Conservation (phyloP, 148 eudicot genomes). For the Amaranthus cruentus region DNA sequence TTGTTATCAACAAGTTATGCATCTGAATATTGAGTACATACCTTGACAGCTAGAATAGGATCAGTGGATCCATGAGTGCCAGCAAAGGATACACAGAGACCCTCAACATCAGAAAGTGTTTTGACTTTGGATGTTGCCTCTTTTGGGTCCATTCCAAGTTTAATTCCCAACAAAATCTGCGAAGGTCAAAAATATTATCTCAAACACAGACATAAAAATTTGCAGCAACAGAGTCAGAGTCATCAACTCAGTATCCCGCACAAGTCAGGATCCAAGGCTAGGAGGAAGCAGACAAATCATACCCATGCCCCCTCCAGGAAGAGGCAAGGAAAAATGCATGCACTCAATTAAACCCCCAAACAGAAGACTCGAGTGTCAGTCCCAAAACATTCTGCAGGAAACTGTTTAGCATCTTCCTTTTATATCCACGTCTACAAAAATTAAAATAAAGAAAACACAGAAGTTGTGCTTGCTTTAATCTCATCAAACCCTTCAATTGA, state of each 20-base stretch:
- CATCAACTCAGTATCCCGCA: too few relatives aligned
- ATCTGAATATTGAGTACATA: conserved; percentile 15
- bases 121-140: conserved; percentile 65
- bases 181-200: conserved; percentile 8
- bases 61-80: conserved; percentile 67
- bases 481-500: not conserved
- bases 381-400: not conserved
- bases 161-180: conserved; percentile 84
- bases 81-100: conserved; percentile 73
- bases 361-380: not conserved
- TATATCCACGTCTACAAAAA: not conserved
- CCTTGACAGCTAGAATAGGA: conserved; percentile 90
- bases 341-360: too few relatives aligned
- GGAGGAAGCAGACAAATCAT: too few relatives aligned
- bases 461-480: not conserved
- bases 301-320: too few relatives aligned
- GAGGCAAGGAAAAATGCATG: too few relatives aligned
- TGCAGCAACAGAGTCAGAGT: not conserved
- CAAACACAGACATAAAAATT: not conserved
- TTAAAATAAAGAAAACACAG: not conserved
- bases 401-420: not conserved
- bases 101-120: conserved; percentile 98
- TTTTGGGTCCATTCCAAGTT: conserved; percentile 81
- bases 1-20: not conserved
- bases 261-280: too few relatives aligned